These are phyloP conservation scores for Dryas integrifolia DNA, from an alignment of 331 rosid species.

Conservation along the genomic window DNA sequence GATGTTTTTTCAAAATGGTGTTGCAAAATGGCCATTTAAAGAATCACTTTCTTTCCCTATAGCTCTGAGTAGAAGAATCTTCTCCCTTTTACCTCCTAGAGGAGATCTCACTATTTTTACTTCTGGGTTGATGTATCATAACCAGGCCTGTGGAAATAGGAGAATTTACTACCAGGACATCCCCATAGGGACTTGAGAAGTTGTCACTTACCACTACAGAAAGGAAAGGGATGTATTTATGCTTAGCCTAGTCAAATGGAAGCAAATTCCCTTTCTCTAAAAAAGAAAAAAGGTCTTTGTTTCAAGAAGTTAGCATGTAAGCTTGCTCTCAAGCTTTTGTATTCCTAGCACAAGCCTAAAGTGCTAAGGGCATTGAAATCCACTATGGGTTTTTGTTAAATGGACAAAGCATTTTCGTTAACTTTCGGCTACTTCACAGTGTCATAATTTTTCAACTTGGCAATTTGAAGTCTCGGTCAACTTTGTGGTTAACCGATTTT, in stretches of 20 bases:
- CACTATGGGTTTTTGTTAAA: not conserved
- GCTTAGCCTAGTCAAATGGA: not conserved
- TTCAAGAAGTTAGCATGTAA: not conserved
- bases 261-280: not conserved
- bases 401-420: not conserved
- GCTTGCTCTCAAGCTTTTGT: not conserved
- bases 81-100: not conserved
- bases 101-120: not conserved
- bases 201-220: not conserved
- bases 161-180: not conserved
- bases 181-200: not conserved
- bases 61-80: not conserved
- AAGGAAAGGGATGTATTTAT: not conserved
- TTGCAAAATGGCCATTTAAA: not conserved
- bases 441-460: not conserved
- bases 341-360: constrained; percentile 1
- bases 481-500: not conserved
- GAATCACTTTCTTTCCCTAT: not conserved
- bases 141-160: not conserved
- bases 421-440: not conserved
- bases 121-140: not conserved
- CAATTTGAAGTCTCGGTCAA: not conserved
- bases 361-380: not conserved
- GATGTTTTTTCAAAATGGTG: not conserved
- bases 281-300: not conserved